These are phyloP conservation scores for Filobasidium wieringae DNA, from an alignment of 768 basidiomycete species.

Conservation along the genomic window DNA sequence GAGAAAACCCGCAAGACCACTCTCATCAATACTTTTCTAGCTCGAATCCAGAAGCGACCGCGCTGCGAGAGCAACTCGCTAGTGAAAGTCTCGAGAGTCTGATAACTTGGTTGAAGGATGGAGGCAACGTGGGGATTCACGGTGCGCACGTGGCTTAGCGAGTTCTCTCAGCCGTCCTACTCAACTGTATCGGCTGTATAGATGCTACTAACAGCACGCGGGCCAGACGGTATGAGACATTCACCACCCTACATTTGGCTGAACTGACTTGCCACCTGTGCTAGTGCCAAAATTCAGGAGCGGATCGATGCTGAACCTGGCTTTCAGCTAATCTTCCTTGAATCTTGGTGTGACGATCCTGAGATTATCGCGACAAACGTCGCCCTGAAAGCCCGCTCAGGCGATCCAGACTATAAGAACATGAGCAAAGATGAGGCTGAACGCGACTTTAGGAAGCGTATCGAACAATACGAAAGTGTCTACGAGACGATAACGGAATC, in stretches of 20 bases:
- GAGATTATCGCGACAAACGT: constrained; percentile 90
- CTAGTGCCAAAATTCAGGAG: constrained; percentile 66
- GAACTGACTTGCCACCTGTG: background rate
- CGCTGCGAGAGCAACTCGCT: constrained; percentile 66
- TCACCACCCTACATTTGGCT: background rate
- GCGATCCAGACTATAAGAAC: constrained; percentile 95
- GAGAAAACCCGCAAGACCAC: constrained; percentile 80
- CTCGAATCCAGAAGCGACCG: constrained; percentile 63
- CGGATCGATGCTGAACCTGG: constrained; percentile 79
- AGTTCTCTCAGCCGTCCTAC: background rate
- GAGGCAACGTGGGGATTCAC: constrained; percentile 95
- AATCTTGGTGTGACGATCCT: constrained; percentile 89
- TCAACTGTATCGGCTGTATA: constrained; percentile 31
- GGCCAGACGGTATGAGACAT: constrained; percentile 49
- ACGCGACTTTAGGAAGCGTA: constrained; percentile 78
- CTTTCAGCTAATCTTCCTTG: constrained; percentile 80
- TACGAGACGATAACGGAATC: constrained; percentile 93
- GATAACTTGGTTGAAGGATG: constrained; percentile 82
- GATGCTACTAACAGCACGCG: constrained; percentile 93
- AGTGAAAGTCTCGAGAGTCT: constrained; percentile 88
- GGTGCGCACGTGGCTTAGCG: constrained; percentile 46
- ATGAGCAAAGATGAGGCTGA: constrained; percentile 74
- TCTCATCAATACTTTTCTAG: constrained; percentile 82
- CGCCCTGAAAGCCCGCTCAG: constrained; percentile 85
- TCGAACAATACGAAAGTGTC: constrained; percentile 82